Evolutionary conservation across 1,139 yeast species (phyloP).

Genomic region (Nadsonia starkeyi-henricii): DNA sequence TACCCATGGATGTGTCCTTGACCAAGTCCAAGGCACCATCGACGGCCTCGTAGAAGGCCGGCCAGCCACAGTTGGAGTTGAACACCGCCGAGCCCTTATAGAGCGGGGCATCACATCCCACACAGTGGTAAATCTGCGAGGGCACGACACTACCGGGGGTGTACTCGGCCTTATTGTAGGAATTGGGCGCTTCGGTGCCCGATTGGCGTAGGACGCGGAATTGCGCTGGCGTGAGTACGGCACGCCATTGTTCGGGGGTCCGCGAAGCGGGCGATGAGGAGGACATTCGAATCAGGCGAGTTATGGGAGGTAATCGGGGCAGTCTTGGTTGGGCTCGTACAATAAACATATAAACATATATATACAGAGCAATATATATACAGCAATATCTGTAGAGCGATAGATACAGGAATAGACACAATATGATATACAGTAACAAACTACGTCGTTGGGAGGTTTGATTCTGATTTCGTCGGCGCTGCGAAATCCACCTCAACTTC

Average conservation of each 20-base stretch:
- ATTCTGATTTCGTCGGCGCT: too few species aligned
- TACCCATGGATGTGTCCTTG: conserved; percentile 54
- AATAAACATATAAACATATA: too few species aligned
- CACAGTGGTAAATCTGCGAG: conserved; percentile 65
- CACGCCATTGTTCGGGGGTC: conserved; percentile 46
- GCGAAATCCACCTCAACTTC: too few species aligned
- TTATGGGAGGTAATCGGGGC: too few species aligned
- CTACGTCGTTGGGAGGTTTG: too few species aligned
- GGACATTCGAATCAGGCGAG: too few species aligned
- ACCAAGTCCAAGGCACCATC: conserved; percentile 59
- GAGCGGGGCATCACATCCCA: conserved; percentile 68
- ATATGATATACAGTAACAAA: background rate
- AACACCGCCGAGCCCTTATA: conserved; percentile 74
- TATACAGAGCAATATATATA: too few species aligned
- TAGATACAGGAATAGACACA: background rate
- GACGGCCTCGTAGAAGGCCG: conserved; percentile 81
- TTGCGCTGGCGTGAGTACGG: conserved; percentile 62
- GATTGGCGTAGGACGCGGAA: conserved; percentile 63
- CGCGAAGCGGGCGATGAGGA: too few species aligned
- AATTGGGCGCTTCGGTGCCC: conserved; percentile 73
- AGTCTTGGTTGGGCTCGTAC: too few species aligned
- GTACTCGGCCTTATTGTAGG: conserved; percentile 44
- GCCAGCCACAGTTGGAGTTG: conserved; percentile 94
- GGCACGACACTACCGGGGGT: conserved; percentile 30
- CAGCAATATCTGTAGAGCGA: too few species aligned